Evolutionary conservation across 1,284 basidiomycete species (phyloP), one percentile per base, ranked within the genome.

Genomic region (Phylloboletellus chloephorus): DNA sequence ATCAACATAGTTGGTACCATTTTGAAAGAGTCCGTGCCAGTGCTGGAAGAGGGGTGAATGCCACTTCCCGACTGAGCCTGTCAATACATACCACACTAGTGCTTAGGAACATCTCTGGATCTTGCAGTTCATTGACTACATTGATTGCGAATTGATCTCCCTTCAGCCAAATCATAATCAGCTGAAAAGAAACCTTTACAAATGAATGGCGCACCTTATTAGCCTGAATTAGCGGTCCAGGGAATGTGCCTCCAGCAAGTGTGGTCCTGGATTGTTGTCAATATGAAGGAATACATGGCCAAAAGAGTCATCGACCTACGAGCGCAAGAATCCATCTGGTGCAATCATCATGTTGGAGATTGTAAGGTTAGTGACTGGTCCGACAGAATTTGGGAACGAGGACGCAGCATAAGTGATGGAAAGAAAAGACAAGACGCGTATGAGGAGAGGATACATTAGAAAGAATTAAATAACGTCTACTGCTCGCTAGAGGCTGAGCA

Each of bases 241-340:
- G 67, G 36, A 69, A 65, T 16, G 49, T 59, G 16, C 57, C 60
- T 23, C 59, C 60, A 8, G 58, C 60, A 31, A 59, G 43, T 9
- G 48, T 43, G 8, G 54, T 23, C 13, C 57, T 58, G 13, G 17
- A 11, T 3, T 9, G 11, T 7, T 19, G 10, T 52, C 21, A 51
- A 37, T 30, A 16, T 4, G 23, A 33, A n/a, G 22, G 16, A 16
- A 9, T 0, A 6, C 4, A 1, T n/a, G 13, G 33, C 15, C 5
- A 8, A 33, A 31, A 23, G 26, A 20, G n/a, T n/a, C n/a, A n/a
- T n/a, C 13, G 26, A 53, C 57, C 13, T 43, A 70, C 64, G 54
- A 57, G 29, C 68, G 66, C 37, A 41, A 34, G 43, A 62, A 68
- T 19, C 70, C 71, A 56, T 72, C 69, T 3, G 69, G 71, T 7